Conservation (phyloP, 345 rosid genomes). For the Odontarrhena argentea region DNA sequence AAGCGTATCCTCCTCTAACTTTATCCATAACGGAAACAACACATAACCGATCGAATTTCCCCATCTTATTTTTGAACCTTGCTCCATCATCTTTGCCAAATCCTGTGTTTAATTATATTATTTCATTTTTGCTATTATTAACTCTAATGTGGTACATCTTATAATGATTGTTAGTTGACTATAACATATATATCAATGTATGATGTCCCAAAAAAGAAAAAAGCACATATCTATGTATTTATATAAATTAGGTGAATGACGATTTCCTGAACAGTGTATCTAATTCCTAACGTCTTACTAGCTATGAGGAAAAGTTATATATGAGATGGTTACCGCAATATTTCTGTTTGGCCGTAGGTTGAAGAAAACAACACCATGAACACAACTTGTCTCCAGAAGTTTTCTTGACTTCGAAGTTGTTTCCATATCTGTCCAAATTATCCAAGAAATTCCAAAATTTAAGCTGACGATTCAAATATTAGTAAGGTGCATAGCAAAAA, state of each 20-base stretch:
- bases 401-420: constrained; percentile 10
- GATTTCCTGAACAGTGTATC: too few species aligned
- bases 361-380: constrained; percentile 46
- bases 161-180: too few species aligned
- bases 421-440: constrained; percentile 23
- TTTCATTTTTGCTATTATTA: too few species aligned
- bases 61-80: constrained; percentile 46
- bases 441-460: background rate
- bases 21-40: constrained; percentile 48
- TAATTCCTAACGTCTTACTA: too few species aligned
- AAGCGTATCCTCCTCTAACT: constrained; percentile 41
- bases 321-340: constrained; percentile 46
- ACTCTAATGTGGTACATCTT: too few species aligned
- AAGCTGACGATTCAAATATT: background rate
- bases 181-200: too few species aligned
- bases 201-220: too few species aligned
- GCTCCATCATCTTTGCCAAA: constrained; percentile 52
- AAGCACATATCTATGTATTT: too few species aligned
- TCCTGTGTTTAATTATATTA: constrained; percentile 30
- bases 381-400: constrained; percentile 33
- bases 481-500: too few species aligned
- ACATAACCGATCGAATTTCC: constrained; percentile 58
- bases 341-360: constrained; percentile 53
- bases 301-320: too few species aligned
- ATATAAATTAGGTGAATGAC: too few species aligned